These are phyloP conservation scores for Pythium myriotylum DNA, from an alignment of 352 stramenopile genomes.

Conservation along the genomic window DNA sequence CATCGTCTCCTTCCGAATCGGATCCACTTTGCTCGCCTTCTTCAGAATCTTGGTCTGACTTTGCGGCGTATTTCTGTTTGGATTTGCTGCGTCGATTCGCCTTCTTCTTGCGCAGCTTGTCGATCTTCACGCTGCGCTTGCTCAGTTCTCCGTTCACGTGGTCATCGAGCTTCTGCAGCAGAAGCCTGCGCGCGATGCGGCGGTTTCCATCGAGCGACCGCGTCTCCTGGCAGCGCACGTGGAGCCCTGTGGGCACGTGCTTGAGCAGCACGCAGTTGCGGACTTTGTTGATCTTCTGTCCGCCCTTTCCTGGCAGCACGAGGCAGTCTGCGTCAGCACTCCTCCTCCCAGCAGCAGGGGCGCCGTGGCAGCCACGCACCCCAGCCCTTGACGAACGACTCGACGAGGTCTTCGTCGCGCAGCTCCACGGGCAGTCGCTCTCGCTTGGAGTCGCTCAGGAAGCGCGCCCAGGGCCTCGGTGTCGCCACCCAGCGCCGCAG, in stretches of 20 bases:
- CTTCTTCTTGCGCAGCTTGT: constrained; percentile 71
- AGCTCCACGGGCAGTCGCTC: constrained; percentile 37
- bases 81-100: constrained; percentile 53
- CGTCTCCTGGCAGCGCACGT: constrained; percentile 81
- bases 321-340: neutral
- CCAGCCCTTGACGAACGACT: constrained; percentile 88
- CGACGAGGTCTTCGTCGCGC: constrained; percentile 67
- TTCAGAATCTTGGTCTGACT: neutral
- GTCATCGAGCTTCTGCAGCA: constrained; percentile 79
- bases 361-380: constrained; percentile 40
- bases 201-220: constrained; percentile 81
- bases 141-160: constrained; percentile 67
- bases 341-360: neutral
- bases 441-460: neutral
- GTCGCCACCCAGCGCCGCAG: no score
- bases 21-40: neutral
- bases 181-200: constrained; percentile 66
- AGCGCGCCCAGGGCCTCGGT: neutral
- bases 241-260: constrained; percentile 75
- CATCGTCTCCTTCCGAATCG: constrained; percentile 8
- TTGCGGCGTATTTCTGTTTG: constrained; percentile 55
- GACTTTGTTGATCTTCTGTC: constrained; percentile 93
- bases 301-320: constrained; percentile 59
- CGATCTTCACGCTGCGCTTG: constrained; percentile 63
- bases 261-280: constrained; percentile 89